Evolutionary conservation across 257 asterid species (phyloP), one percentile per base, ranked within the genome.

Genomic region (Solanum peruvianum): DNA sequence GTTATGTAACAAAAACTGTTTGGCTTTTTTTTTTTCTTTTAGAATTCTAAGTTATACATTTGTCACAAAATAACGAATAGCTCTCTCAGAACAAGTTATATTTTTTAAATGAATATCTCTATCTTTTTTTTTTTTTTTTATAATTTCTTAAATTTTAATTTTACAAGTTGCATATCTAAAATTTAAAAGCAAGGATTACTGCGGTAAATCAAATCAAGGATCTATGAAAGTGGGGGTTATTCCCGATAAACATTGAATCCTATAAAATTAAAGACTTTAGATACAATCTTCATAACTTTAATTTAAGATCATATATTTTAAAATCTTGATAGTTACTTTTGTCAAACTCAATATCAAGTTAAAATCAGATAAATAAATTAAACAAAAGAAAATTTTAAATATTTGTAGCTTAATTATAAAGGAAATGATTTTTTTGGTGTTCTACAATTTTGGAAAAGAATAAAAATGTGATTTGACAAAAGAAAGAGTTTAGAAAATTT

Each of bases 131-230:
- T 27, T 27, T 27, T 21, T 58, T 58, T 60, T 0, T 4, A 8
- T 5, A 9, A 2, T 0, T 60, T 2, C 2, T 9, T 60, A 9
- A 23, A 9, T 60, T 60, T 9, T 18, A 21, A 62, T 7, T 20
- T 62, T 62, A 1, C 0, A 2, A 11, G 29, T 60, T 9, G 29
- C 27, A 62, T 10, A 2, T 23, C 7, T 62, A 62, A 23, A 58
- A 4, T 0, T 37, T 37, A 37, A 37, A 5, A 37, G 39, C 39
- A 37, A 37, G 39, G 1, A 37, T 6, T 7, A 5, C 0, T 37
- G 7, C 1, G 39, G 7, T 5, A 37, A 1, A 1, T 6, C 7
- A 37, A 37, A 37, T 6, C 7, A 37, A 37, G 2, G 7, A 37
- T 37, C 1, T 37, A 37, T 37, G 2, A 6, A 37, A 37, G 39